A percentile compares a stretch with the other conserved stretches of the same genome.
Evolutionary conservation across 2,329 filamentous ascomycete species (phyloP).

Genomic region (Tympanopsis confertula): DNA sequence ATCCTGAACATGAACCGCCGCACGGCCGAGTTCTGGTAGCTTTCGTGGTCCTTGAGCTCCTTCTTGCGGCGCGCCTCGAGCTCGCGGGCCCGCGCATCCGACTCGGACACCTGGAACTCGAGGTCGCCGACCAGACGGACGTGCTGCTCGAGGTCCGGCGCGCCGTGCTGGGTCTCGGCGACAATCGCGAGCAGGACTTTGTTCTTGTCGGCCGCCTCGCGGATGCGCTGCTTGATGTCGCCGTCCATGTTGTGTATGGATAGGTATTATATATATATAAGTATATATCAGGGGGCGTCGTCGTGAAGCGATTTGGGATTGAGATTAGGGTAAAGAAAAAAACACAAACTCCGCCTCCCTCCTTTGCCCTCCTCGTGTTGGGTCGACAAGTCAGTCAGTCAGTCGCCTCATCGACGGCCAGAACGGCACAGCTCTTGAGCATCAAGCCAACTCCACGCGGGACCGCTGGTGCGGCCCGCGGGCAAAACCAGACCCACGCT

Average conservation of each 20-base stretch:
- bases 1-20: slow-evolving; percentile 38
- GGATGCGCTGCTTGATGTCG: slow-evolving; percentile 18
- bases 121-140: slow-evolving; percentile 31
- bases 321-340: too few relatives aligned
- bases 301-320: too few relatives aligned
- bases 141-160: slow-evolving; percentile 30
- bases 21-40: slow-evolving; percentile 38
- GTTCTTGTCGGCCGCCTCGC: slow-evolving; percentile 25
- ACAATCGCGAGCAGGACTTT: slow-evolving; percentile 31
- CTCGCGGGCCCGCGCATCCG: slow-evolving; percentile 21
- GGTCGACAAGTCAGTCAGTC: too few relatives aligned
- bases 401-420: too few relatives aligned
- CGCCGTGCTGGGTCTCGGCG: slow-evolving; percentile 34
- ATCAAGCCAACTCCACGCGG: too few relatives aligned
- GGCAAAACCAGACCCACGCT: too few relatives aligned
- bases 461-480: too few relatives aligned
- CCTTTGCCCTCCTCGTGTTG: too few relatives aligned
- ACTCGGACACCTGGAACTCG: slow-evolving; percentile 21
- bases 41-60: slow-evolving; percentile 37
- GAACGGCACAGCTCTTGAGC: too few relatives aligned
- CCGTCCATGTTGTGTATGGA: neutral
- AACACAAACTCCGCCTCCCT: too few relatives aligned
- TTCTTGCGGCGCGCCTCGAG: slow-evolving; percentile 27
- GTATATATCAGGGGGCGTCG: too few relatives aligned
- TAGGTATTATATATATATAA: too few relatives aligned